These are phyloP conservation scores for Tylopilus orsonianus DNA, from an alignment of 1,284 basidiomycete species.

Conservation along the genomic window DNA sequence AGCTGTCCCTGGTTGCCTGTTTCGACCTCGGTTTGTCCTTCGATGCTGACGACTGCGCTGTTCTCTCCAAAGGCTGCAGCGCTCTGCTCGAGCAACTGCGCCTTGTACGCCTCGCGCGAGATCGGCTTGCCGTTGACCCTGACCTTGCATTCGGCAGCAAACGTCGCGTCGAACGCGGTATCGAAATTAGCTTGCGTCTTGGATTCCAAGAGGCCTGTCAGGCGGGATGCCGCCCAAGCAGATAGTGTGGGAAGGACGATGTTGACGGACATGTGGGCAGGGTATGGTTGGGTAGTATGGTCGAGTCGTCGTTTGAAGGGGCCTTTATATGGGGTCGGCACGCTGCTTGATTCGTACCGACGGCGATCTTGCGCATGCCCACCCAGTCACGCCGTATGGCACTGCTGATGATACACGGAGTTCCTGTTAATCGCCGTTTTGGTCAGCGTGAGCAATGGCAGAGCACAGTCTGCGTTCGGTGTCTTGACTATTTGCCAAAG, in stretches of 20 bases:
- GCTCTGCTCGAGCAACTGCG: conserved; percentile 28
- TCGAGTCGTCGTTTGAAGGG: background rate
- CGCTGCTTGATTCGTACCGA: background rate
- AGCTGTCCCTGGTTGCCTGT: conserved; percentile 27
- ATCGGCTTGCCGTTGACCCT: conserved; percentile 37
- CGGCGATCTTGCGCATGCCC: background rate
- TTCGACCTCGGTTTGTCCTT: conserved; percentile 30
- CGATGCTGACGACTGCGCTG: conserved; percentile 21
- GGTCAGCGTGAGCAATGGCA: background rate
- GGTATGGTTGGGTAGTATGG: no score
- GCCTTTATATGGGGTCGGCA: conserved; percentile 14
- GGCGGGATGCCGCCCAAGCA: conserved; percentile 34
- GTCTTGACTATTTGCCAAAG: conserved; percentile 3
- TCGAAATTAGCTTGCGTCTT: conserved; percentile 34
- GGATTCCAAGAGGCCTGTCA: conserved; percentile 36
- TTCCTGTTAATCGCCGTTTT: background rate
- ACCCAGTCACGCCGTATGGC: no score
- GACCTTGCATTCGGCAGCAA: conserved; percentile 33
- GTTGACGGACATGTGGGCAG: conserved; percentile 26
- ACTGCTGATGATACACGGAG: no score
- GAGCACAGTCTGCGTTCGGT: background rate
- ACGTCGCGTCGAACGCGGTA: conserved; percentile 35
- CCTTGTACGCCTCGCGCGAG: conserved; percentile 29
- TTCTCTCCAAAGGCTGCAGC: conserved; percentile 20
- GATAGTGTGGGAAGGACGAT: conserved; percentile 38